Percentiles rank a stretch among this genome's conserved stretches.
Conservation (phyloP, 768 basidiomycete species). For the Mycena epipterygia region DNA sequence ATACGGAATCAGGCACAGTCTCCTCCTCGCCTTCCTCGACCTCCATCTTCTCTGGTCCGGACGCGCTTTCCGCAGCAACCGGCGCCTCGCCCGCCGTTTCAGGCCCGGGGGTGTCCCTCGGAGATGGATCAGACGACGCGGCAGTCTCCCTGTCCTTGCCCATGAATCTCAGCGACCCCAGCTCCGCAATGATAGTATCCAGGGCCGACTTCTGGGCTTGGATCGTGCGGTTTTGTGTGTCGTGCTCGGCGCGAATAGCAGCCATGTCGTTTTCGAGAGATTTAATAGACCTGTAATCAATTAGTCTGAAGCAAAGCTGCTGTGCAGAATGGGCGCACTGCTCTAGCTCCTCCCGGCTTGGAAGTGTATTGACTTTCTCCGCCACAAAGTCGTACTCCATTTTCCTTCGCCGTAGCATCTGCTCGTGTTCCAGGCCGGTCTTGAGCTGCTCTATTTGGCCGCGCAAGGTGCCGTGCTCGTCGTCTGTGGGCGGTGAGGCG, state of each 20-base stretch:
- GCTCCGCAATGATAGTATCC: slow-evolving; percentile 73
- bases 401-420: slow-evolving; percentile 79
- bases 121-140: slow-evolving; percentile 58
- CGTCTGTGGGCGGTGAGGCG: slow-evolving; percentile 57
- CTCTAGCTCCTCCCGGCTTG: slow-evolving; percentile 82
- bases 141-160: slow-evolving; percentile 74
- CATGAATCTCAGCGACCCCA: slow-evolving; percentile 72
- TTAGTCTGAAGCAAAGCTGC: not conserved
- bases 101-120: slow-evolving; percentile 63
- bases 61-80: slow-evolving; percentile 35
- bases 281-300: slow-evolving; percentile 68
- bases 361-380: slow-evolving; percentile 85
- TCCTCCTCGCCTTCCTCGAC: slow-evolving; percentile 60
- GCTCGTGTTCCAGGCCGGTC: slow-evolving; percentile 81
- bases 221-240: slow-evolving; percentile 76
- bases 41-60: slow-evolving; percentile 51
- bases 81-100: slow-evolving; percentile 43
- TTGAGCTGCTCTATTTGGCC: slow-evolving; percentile 86
- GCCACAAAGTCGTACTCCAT: slow-evolving; percentile 90
- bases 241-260: slow-evolving; percentile 81
- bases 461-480: slow-evolving; percentile 76
- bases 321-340: slow-evolving; percentile 64
- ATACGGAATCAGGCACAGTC: slow-evolving; percentile 35
- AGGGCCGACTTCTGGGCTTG: slow-evolving; percentile 77
- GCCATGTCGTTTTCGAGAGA: slow-evolving; percentile 84